Base-by-base conservation (phyloP, 306 rosid species). In the Acacia acuminata region DNA sequence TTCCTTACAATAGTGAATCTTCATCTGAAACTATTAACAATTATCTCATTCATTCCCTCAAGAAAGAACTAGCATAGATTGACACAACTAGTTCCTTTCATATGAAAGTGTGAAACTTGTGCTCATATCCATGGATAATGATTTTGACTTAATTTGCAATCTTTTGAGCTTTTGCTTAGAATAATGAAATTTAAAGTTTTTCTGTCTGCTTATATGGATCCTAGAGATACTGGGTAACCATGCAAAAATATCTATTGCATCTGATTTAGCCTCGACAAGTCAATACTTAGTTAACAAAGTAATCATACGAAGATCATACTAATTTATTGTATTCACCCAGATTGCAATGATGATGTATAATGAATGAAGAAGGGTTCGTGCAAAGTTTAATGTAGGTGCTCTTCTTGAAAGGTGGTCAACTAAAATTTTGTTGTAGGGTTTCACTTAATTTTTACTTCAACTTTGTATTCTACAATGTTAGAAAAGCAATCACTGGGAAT, bases 341-440 rank as follows among this genome's bases (percentile, higher is more conserved):
- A 70, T 70, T 44, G 76, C 76, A 71, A 71, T 45, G 38, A 24
- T 71, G 76, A 71, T 71, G 56, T 45, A 71, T 92, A 97, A 93
- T 95, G 99, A 90, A 85, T 90, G 83, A 89, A 89, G 78, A 89
- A 88, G 87, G 92, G 91, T 85, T 92, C 91, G 44, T 77, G 98
- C 89, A 76, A 88, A 82, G 91, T 84, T 88, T 82, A 67, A 84
- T 86, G 90, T 88, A 84, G 90, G 78, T 87, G 91, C 90, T 79
- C 88, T 81, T 90, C 88, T 75, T 84, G 76, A 83, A 88, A 95
- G 98, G 92, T 90, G 85, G 93, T 82, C 66, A 83, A 87, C 78
- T 87, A 83, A 79, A 70, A 66, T 77, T 44, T 71, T 75, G 13
- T 77, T 77, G 77, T 83, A 77, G 86, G 82, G 75, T 82, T 83